A percentile compares a stretch with the other conserved stretches of the same genome.
Evolutionary conservation across 768 basidiomycete genomes (phyloP).

Genomic region (Pisolithus tinctorius): DNA sequence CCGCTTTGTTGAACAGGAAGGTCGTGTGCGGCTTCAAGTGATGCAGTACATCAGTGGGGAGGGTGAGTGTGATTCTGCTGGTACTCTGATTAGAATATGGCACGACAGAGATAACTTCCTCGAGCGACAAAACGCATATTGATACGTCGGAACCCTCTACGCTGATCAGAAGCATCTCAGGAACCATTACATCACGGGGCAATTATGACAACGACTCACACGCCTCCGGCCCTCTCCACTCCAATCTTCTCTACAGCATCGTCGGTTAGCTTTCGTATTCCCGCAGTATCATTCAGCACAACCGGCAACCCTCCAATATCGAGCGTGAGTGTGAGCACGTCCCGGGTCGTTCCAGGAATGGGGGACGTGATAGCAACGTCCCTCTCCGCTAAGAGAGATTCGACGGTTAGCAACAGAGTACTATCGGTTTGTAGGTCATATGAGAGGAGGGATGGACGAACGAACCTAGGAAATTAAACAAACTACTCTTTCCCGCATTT

Average conservation of each 20-base stretch:
- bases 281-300: conserved; percentile 80
- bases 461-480: conserved; percentile 78
- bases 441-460: background rate
- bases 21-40: conserved; percentile 54
- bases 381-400: conserved; percentile 52
- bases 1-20: conserved; percentile 76
- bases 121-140: conserved; percentile 76
- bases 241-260: conserved; percentile 72
- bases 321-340: conserved; percentile 76
- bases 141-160: conserved; percentile 62
- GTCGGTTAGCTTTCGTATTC: conserved; percentile 62
- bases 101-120: conserved; percentile 28
- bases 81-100: background rate
- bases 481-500: conserved; percentile 89
- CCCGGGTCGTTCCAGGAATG: conserved; percentile 84
- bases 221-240: conserved; percentile 60
- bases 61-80: conserved; percentile 11
- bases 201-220: conserved; percentile 39
- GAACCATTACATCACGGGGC: background rate
- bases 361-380: conserved; percentile 88
- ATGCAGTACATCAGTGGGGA: conserved; percentile 42
- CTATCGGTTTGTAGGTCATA: background rate
- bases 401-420: background rate
- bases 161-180: conserved; percentile 28
- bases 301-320: conserved; percentile 87